Percentiles rank a stretch among this genome's conserved stretches.
Evolutionary conservation across 2,329 filamentous ascomycete genomes (phyloP).

Genomic region (Fusarium sp.): DNA sequence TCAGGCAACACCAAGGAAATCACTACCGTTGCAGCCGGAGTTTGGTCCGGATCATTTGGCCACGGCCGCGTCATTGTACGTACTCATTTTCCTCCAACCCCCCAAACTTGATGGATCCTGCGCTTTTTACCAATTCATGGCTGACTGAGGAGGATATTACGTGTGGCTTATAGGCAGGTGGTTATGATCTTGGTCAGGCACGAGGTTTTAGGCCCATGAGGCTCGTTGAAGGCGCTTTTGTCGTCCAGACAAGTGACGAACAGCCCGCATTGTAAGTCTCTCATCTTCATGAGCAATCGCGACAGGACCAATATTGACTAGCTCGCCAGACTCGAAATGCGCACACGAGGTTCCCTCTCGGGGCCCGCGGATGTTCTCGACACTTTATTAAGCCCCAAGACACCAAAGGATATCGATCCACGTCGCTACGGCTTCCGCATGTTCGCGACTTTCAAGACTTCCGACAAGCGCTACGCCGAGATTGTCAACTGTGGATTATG

Average conservation of each 20-base stretch:
- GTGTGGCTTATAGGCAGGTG: constrained; percentile 50
- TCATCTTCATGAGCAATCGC: background rate
- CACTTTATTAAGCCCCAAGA: constrained; percentile 52
- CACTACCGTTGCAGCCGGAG: constrained; percentile 59
- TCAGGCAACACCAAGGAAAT: constrained; percentile 59
- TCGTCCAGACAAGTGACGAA: constrained; percentile 60
- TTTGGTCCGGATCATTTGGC: constrained; percentile 62
- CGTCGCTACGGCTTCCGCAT: constrained; percentile 61
- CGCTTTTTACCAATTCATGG: constrained; percentile 17
- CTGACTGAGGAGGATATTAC: constrained; percentile 40
- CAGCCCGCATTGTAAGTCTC: constrained; percentile 57
- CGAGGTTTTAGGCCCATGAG: constrained; percentile 55
- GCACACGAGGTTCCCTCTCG: constrained; percentile 60
- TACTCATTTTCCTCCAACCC: constrained; percentile 9
- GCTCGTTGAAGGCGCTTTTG: constrained; percentile 61
- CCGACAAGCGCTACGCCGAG: constrained; percentile 61
- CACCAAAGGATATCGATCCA: constrained; percentile 54
- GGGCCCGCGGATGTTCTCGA: constrained; percentile 59
- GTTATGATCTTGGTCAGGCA: constrained; percentile 56
- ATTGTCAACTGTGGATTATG: constrained; percentile 62
- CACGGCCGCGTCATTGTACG: constrained; percentile 60
- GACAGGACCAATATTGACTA: constrained; percentile 2
- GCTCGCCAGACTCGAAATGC: constrained; percentile 54
- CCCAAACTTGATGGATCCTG: constrained; percentile 5
- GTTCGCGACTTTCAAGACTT: constrained; percentile 62